Base-by-base conservation (phyloP, 228 moss, liverwort and hornwort genomes). In the Sphagnum fallax region DNA sequence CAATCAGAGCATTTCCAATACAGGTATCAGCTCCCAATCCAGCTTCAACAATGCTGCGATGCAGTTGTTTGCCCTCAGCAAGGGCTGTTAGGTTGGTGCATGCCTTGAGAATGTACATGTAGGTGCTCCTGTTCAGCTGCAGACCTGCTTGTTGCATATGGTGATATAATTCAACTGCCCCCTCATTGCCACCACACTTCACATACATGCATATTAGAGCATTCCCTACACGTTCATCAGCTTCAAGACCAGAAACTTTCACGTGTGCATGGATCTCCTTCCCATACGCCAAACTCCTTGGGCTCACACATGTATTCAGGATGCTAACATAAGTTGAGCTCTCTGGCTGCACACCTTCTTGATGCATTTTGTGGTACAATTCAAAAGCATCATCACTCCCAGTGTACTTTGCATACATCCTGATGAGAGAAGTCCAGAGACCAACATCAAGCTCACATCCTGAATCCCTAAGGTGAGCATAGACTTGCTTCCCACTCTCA, bases 171-270 rank as follows among this genome's bases (percentile, higher is more conserved):
- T 81, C 52, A 10, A 78, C 77, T 47, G 81, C 81, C 12, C 70
- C 74, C 18, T 52, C 72, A 5, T 63, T 70, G 15, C 69, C 80
- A 10, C 77, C 77, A 50, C 77, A 71, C 67, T 75, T 83, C 49
- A 71, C 74, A 16, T 80, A 83, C 80, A 80, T 74, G 51, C 67
- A 71, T 50, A 80, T 69, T n/a, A 83, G 71, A n/a, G 83, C 80
- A 75, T 71, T 80, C 8, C 80, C 77, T 6, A 80, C 63, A 68
- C 76, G 72, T 15, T 71, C 80, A 77, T 80, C 83, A 14, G 71
- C 70, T 18, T 76, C 59, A 8, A 80, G 66, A 50, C 77, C 74
- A 5, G 63, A 69, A 14, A 52, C 18, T 11, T 47, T 8, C 52
- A 71, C 74, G 4, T 69, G 68, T 11, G 10, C 16, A 8, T 80